phyloP scores from a whole-genome alignment of 768 basidiomycete species.

The Cubamyces sp. region DNA sequence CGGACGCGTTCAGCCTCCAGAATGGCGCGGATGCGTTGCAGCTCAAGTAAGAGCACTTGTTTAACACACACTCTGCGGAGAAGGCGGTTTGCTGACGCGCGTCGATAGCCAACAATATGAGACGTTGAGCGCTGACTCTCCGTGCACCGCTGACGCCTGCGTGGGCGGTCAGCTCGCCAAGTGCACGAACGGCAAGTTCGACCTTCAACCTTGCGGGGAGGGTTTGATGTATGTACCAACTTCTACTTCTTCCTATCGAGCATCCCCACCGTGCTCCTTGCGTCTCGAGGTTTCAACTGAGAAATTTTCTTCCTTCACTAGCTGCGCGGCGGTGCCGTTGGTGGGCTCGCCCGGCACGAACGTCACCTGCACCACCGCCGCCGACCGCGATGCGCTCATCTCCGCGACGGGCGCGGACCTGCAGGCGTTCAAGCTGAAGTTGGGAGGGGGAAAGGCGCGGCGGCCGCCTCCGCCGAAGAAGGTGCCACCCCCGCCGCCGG shows the following conservation, averaged over 20 bases:
- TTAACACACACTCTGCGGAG: too few species aligned
- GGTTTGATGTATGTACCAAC: conserved; percentile 18
- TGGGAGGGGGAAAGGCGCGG: too few species aligned
- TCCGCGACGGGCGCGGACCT: conserved; percentile 35
- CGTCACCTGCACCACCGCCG: conserved; percentile 53
- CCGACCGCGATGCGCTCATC: conserved; percentile 51
- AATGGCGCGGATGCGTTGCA: conserved; percentile 35
- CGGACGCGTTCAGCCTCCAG: conserved; percentile 20
- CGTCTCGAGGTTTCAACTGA: neutral
- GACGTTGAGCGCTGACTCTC: conserved; percentile 45
- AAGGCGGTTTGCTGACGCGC: too few species aligned
- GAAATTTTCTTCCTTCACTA: neutral
- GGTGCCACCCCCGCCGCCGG: too few species aligned
- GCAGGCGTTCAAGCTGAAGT: too few species aligned
- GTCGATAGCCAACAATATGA: conserved; percentile 44
- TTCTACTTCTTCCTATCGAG: too few species aligned
- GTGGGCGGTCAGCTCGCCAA: conserved; percentile 54
- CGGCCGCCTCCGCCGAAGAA: too few species aligned
- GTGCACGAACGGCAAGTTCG: conserved; percentile 50
- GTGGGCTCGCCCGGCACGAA: conserved; percentile 51
- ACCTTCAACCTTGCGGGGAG: conserved; percentile 28
- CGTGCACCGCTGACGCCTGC: conserved; percentile 55
- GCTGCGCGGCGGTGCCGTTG: conserved; percentile 45
- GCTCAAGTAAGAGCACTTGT: conserved; percentile 28
- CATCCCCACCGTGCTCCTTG: too few species aligned